Evolutionary conservation across 1,284 basidiomycete species (phyloP), one percentile per base, ranked within the genome.

Genomic region (Rhodotorula sp.): DNA sequence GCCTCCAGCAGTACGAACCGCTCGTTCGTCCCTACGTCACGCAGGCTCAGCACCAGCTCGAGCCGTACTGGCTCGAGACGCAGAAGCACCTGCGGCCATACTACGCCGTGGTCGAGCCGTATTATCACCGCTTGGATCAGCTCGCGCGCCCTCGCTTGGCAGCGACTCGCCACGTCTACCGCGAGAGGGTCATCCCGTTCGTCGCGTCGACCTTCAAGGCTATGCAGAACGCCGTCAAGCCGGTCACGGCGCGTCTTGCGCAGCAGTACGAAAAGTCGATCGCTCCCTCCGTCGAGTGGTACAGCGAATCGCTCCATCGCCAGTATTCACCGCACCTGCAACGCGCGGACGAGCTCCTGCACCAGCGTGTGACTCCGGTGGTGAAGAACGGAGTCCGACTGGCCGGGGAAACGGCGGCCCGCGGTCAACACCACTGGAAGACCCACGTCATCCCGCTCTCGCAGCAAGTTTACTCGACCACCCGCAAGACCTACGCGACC

Each of bases 241-340:
- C 76, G 10, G 57, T 67, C 64, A 58, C 69, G 23, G 59, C 43
- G 43, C 49, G 49, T 29, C 43, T 70, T 3, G 54, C 65, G 20
- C 46, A 68, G 47, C 64, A 73, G 62, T 79, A 77, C 62, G 43
- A 26, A 46, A 65, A 57, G 56, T 49, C 71, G 31, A 69, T 77
- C 58, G 71, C 66, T 29, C 76, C 76, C 12, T 60, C 49, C 18
- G 69, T 75, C 58, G 76, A 77, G 26, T 75, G 74, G 73, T 77
- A 77, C 56, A 57, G 67, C 15, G 64, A 66, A 43, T 63, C 64
- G 5, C 51, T 61, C 23, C 4, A 31, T 14, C 59, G 65, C 46
- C 72, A 73, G 70, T 78, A 77, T 64, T 63, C 65, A 21, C 75
- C 74, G 16, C 70, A 70, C 54, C 47, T 77, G 29, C 8, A 16